A percentile compares a stretch with the other conserved stretches of the same genome.
Conservation (phyloP, 2,329 filamentous ascomycete genomes). For the Drechslera avenae region DNA sequence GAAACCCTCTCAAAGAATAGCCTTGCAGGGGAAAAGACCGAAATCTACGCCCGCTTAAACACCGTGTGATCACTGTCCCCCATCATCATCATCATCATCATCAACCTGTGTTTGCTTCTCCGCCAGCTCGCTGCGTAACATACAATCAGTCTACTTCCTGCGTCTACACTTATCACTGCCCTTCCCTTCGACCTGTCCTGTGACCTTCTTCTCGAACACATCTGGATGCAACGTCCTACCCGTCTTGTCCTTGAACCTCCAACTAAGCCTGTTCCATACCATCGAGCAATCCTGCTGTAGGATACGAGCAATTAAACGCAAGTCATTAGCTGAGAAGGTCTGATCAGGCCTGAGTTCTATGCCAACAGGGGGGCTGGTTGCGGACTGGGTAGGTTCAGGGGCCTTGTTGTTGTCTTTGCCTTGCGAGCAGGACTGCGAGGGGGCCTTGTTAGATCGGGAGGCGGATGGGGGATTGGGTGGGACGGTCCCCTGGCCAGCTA, state of each 20-base stretch:
- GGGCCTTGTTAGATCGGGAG: constrained; percentile 2
- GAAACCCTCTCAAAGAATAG: too few relatives aligned
- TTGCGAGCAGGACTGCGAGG: constrained; percentile 1
- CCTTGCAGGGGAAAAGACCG: too few relatives aligned
- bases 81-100: too few relatives aligned
- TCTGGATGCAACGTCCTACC: constrained; percentile 53
- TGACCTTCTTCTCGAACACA: constrained; percentile 52
- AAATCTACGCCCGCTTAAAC: too few relatives aligned
- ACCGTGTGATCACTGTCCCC: too few relatives aligned
- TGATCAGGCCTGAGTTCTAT: constrained; percentile 36
- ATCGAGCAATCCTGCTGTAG: constrained; percentile 51
- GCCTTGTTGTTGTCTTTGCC: not conserved
- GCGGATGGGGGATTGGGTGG: constrained; percentile 5
- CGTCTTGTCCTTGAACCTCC: constrained; percentile 56
- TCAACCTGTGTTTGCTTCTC: too few relatives aligned
- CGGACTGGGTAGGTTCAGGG: not conserved
- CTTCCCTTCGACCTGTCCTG: constrained; percentile 21
- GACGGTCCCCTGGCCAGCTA: not conserved
- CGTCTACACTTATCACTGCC: not conserved
- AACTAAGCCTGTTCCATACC: constrained; percentile 56
- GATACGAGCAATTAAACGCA: constrained; percentile 52
- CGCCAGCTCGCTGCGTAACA: not conserved
- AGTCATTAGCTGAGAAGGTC: constrained; percentile 38
- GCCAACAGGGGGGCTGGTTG: constrained; percentile 4
- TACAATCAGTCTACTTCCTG: not conserved